Conservation (phyloP, 2,329 filamentous ascomycete genomes). For the Colletotrichum liriopes region DNA sequence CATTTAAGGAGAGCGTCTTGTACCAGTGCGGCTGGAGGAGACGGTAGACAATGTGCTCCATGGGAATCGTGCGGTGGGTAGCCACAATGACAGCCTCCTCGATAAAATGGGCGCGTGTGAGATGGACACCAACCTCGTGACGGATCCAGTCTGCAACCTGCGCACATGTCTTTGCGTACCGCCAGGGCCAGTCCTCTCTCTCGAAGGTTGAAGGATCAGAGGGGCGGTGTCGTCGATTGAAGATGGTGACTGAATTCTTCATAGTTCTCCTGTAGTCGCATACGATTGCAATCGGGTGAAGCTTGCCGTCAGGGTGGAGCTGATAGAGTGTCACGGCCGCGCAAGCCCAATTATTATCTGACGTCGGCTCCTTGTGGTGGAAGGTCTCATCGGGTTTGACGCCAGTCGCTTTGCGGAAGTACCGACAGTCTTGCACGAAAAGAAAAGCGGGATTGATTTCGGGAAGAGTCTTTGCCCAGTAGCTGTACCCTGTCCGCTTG, state of each 20-base stretch:
- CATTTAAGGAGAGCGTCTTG: constrained; percentile 65
- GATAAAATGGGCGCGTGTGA: constrained; percentile 62
- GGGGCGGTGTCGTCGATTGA: constrained; percentile 61
- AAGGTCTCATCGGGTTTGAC: constrained; percentile 48
- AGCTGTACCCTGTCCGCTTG: constrained; percentile 50
- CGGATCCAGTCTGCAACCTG: constrained; percentile 65
- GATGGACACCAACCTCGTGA: constrained; percentile 64
- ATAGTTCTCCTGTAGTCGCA: constrained; percentile 60
- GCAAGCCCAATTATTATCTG: constrained; percentile 51
- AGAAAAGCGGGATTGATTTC: constrained; percentile 51
- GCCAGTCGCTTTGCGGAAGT: constrained; percentile 57
- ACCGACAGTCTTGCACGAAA: constrained; percentile 61
- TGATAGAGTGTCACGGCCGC: constrained; percentile 61
- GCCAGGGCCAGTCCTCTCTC: constrained; percentile 65
- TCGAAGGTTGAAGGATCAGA: constrained; percentile 51
- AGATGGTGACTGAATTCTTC: constrained; percentile 60
- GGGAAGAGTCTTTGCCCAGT: constrained; percentile 51
- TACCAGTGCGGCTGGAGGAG: constrained; percentile 64
- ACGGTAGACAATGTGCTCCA: constrained; percentile 60
- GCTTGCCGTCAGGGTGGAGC: constrained; percentile 59
- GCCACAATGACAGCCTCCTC: constrained; percentile 66
- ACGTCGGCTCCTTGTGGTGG: constrained; percentile 48
- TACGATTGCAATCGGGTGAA: constrained; percentile 65
- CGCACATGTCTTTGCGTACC: constrained; percentile 66
- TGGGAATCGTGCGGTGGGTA: constrained; percentile 58